phyloP scores from a whole-genome alignment of 2,329 filamentous ascomycete species.

The Fonsecaea erecta region DNA sequence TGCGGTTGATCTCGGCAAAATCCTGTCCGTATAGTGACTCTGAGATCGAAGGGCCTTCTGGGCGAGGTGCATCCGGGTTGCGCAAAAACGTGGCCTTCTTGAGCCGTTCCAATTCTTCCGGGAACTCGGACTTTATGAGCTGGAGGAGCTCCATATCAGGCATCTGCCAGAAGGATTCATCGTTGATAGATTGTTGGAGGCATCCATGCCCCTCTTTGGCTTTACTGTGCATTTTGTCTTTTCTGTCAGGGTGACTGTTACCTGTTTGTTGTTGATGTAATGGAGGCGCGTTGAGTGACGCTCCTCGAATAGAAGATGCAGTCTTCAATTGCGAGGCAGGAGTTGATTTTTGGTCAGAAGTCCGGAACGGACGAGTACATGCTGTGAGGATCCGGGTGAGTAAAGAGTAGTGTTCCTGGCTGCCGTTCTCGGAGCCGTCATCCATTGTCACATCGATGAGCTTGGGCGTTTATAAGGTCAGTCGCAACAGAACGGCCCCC shows the following conservation, averaged over 20 bases:
- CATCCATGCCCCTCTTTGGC: not conserved
- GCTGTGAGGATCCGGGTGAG: slow-evolving; percentile 9
- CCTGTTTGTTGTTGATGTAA: not conserved
- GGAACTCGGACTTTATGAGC: slow-evolving; percentile 38
- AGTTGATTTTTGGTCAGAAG: not conserved
- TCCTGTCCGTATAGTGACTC: slow-evolving; percentile 40
- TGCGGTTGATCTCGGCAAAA: slow-evolving; percentile 48
- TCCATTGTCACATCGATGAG: slow-evolving; percentile 13
- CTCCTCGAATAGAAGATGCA: not conserved
- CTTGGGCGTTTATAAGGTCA: not conserved
- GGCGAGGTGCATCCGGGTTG: slow-evolving; percentile 16
- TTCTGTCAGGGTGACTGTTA: not conserved
- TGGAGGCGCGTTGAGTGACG: not conserved
- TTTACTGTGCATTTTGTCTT: slow-evolving; percentile 6
- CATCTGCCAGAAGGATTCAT: slow-evolving; percentile 28
- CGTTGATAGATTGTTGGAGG: slow-evolving; percentile 18
- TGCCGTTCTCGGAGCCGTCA: slow-evolving; percentile 6
- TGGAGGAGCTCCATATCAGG: slow-evolving; percentile 35
- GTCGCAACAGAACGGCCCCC: slow-evolving; percentile 6
- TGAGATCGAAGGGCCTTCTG: slow-evolving; percentile 39
- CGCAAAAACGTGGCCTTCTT: slow-evolving; percentile 38
- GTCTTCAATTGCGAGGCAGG: not conserved
- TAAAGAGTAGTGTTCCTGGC: not conserved
- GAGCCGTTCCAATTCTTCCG: slow-evolving; percentile 40
- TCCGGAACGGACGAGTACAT: not conserved